Evolutionary conservation across 306 rosid genomes (phyloP), one percentile per base, ranked within the genome.

Genomic region (Sesbania bispinosa): DNA sequence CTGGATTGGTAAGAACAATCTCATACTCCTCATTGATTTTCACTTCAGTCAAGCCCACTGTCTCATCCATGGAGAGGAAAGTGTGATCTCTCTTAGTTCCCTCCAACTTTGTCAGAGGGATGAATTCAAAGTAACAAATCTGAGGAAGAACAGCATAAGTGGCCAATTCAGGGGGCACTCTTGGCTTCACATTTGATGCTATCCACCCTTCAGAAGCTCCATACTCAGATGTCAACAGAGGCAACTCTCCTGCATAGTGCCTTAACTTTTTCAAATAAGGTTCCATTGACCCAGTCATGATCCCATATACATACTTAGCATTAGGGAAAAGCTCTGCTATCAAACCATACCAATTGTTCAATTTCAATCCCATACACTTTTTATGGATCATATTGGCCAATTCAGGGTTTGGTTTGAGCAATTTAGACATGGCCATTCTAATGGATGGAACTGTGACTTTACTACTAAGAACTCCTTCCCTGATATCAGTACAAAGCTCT

Each of bases 171-270:
- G 85, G 88, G 39, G 96, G 88, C 53, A 82, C 23, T 39, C 42
- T 62, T 67, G 96, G 97, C 32, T 86, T 89, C 18, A 89, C 84
- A 50, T 86, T 92, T 24, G 90, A 86, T 14, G 86, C 97, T 36
- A 92, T 67, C 97, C 97, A 92, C 35, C 97, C 97, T 77, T 92
- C 97, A 59, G 96, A 92, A 43, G 97, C 60, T 5, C 97, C 97
- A 76, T 92, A 92, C 45, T 92, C 97, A 39, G 94, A 86, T 71
- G 86, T 89, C 79, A 89, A 33, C 73, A 92, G 67, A 10, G 94
- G 97, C 72, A 92, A 46, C 46, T 83, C 88, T 4, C 85, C 92
- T 1, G 89, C 92, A 69, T 92, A 89, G 66, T 92, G 96, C 86
- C 94, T 92, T 74, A 92, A 41, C 60, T 86, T 89, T n/a, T n/a